Conservation (phyloP, 2,329 filamentous ascomycete species). For the Colletotrichum spinosum region DNA sequence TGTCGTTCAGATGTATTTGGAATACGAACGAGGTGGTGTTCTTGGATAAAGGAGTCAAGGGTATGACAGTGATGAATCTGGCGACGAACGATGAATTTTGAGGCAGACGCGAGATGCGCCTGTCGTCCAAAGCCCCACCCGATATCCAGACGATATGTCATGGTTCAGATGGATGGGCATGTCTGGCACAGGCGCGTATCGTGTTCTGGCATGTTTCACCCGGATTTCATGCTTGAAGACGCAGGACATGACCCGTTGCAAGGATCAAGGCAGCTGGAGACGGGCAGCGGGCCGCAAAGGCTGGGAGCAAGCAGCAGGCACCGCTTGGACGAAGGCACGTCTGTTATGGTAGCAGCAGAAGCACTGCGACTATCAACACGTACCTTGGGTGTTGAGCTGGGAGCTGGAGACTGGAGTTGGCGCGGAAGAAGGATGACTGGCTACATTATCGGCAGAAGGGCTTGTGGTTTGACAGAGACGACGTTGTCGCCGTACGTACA, state of each 20-base stretch:
- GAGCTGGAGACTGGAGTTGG: too few relatives aligned
- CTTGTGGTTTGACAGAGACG: conserved; percentile 16
- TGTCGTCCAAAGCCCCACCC: neutral
- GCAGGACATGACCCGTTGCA: conserved; percentile 3
- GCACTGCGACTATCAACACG: too few relatives aligned
- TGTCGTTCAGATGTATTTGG: conserved; percentile 14
- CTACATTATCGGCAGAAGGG: neutral
- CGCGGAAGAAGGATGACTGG: neutral
- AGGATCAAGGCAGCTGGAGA: conserved; percentile 10
- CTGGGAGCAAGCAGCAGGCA: neutral
- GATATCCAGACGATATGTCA: conserved; percentile 11
- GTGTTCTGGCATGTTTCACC: conserved; percentile 23
- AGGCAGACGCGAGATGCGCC: conserved; percentile 33
- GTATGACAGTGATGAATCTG: neutral
- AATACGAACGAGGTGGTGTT: conserved; percentile 16
- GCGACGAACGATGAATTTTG: conserved; percentile 1
- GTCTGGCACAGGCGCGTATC: conserved; percentile 3
- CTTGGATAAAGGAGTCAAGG: neutral
- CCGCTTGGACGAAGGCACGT: too few relatives aligned
- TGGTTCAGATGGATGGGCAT: conserved; percentile 20
- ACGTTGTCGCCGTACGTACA: conserved; percentile 20
- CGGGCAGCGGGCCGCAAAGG: conserved; percentile 18
- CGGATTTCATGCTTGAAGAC: neutral
- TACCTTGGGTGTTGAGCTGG: too few relatives aligned
- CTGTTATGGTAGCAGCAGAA: too few relatives aligned